Base-by-base conservation (phyloP, 164 flowering plant genomes). In the Liquidambar formosana region DNA sequence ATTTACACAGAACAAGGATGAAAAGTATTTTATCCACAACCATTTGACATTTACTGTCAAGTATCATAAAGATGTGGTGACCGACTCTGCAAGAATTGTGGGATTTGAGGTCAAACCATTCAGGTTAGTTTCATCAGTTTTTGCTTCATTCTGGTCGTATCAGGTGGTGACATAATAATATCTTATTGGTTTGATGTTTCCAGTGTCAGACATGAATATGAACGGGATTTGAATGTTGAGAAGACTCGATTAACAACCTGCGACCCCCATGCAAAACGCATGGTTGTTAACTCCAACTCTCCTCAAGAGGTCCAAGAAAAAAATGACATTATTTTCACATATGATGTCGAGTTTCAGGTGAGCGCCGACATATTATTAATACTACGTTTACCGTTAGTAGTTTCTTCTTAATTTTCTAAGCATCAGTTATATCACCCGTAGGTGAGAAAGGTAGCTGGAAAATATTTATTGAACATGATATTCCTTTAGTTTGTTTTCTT, bases 51-150 rank as follows among this genome's bases (percentile, higher is more conserved):
- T 93, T 73, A 86, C 82, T 51, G 99, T 95, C 78, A 89, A 83
- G 82, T 93, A 65, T 77, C 99, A 95, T 75, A 91, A 69, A 64
- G 99, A 93, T 81, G 4, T 19, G 65, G 83, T 72, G 69, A 81
- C 88, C 8, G 96, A 90, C 18, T 59, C 90, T 22, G 88, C 99
- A 56, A 87, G 99, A 75, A 95, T 95, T 61, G 98, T 95, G 15
- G 99, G 99, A n/a, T 95, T 95, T 81, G 99, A 95, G 75, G 97
- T 93, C 69, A 86, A 80, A 66, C 98, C 99, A 74, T 89, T 81
- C 83, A 92, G 98, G 98, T 94, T 14, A 70, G 61, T 63, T 66
- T 0, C 63, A 64, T 12, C 43, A 1, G 23, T n/a, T 33, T 62
- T 66, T 67, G 1, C 65, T 28, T 48, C 12, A 16, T 46, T 28